A percentile compares a stretch with the other conserved stretches of the same genome.
These are phyloP conservation scores for Xylaria cubensis DNA, from an alignment of 495 filamentous ascomycete species.

Conservation along the genomic window DNA sequence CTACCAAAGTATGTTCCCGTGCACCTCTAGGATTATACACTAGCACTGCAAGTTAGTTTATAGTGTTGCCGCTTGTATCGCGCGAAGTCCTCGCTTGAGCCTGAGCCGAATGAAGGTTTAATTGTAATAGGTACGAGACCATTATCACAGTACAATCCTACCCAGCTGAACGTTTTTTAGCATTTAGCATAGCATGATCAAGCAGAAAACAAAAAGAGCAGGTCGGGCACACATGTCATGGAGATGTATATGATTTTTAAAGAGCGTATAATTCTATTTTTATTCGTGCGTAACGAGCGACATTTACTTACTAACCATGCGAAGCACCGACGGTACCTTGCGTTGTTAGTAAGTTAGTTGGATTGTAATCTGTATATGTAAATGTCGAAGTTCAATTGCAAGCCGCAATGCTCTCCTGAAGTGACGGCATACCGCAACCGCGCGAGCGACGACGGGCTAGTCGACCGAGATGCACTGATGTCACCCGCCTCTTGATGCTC, in stretches of 20 bases:
- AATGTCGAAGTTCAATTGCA: conserved; percentile 15
- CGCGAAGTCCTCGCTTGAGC: not conserved
- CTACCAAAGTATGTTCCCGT: not conserved
- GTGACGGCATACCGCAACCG: not conserved
- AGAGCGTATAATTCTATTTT: conserved; percentile 11
- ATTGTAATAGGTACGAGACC: not conserved
- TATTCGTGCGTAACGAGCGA: conserved; percentile 7
- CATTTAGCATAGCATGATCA: not conserved
- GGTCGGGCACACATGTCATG: not conserved
- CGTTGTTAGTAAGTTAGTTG: conserved; percentile 4
- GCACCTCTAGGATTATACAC: not conserved
- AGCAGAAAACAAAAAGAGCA: not conserved
- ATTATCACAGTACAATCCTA: not conserved
- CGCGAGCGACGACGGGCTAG: not conserved
- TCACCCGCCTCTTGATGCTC: not conserved
- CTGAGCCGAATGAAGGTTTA: not conserved
- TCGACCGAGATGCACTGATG: not conserved
- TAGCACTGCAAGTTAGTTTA: not conserved
- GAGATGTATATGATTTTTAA: not conserved
- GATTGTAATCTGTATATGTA: not conserved
- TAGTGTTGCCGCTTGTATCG: not conserved
- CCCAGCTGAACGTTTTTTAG: not conserved
- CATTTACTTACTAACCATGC: not conserved
- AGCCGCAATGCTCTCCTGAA: conserved; percentile 1
- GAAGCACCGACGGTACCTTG: not conserved